Base-by-base conservation (phyloP, 2,329 filamentous ascomycete genomes). In the Apiospora arundinis region DNA sequence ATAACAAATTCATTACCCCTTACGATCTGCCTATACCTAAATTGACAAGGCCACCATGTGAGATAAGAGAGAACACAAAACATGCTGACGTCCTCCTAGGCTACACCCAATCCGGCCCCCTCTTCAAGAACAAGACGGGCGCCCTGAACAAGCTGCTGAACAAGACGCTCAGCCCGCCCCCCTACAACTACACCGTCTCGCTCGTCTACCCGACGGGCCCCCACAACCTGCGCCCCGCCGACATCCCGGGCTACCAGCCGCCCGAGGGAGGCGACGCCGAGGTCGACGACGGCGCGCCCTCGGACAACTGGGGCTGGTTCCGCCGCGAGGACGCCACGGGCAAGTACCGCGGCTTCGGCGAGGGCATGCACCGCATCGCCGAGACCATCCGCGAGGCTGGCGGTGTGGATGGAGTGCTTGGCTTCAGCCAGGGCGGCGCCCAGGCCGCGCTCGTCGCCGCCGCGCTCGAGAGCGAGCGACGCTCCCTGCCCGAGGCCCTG, bases 61-160 rank as follows among this genome's bases (percentile, higher is more conserved):
- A 45, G 11, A 18, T 45, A 60, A 2, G 16, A 52, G 16, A 52
- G 45, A 52, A 45, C 40, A 14, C n/a, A 45, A 56, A 60, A 37
- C 52, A 9, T n/a, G 52, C 52, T 60, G 16, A 60, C 28, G 18
- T 1, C 16, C 2, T n/a, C 44, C 63, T 60, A 91, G 93, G 95
- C 82, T 98, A 91, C 88, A 97, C 95, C 9, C 95, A 98, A 86
- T 97, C 93, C 40, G 95, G 95, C 4, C 82, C 91, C 4, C 86
- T 95, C 74, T 98, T 98, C 88, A 92, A 90, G 80, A 89, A 92
- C 81, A 98, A 98, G 85, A 97, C 94, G 65, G 93, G 94, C 81
- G 94, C 94, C 14, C 86, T 98, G 1, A 90, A 95, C 77, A 97
- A 98, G 82, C 85, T 92, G 70, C 88, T 98, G 71, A 82, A 85